phyloP scores from a whole-genome alignment of 495 filamentous ascomycete genomes.

The Penicillium samsonianum region DNA sequence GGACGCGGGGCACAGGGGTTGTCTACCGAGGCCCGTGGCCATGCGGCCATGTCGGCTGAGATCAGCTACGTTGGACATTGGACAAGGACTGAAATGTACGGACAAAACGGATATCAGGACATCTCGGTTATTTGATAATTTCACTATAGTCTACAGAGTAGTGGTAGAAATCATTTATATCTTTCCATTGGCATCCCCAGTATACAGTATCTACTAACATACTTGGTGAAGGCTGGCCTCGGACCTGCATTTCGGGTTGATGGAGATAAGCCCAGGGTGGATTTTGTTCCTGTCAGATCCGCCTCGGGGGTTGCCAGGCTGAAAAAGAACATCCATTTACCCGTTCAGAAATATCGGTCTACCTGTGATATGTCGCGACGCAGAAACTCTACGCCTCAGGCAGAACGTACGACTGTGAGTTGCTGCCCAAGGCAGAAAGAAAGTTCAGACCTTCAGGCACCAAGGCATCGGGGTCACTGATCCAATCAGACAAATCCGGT shows the following conservation, averaged over 20 bases:
- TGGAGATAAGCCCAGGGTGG: neutral
- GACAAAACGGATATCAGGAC: neutral
- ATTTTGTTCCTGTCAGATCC: neutral
- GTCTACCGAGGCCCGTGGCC: slow-evolving; percentile 35
- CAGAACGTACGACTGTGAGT: neutral
- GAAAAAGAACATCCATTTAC: slow-evolving; percentile 6
- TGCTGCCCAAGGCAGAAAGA: neutral
- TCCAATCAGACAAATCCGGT: slow-evolving; percentile 6
- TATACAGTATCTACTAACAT: neutral
- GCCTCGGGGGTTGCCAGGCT: neutral
- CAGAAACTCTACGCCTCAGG: neutral
- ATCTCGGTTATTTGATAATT: neutral
- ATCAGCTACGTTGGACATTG: neutral
- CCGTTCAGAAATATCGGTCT: neutral
- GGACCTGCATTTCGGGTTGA: neutral
- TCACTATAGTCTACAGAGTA: neutral
- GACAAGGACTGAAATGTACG: neutral
- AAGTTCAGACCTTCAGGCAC: neutral
- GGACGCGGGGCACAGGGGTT: slow-evolving; percentile 32
- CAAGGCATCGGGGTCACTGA: neutral
- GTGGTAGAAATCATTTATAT: neutral
- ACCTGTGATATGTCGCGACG: slow-evolving; percentile 3
- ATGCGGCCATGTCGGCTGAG: slow-evolving; percentile 25
- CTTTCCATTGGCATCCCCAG: neutral
- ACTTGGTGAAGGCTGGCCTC: neutral